Evolutionary conservation across 140 eudicot species (phyloP).

Genomic region (Stevia rebaudiana): DNA sequence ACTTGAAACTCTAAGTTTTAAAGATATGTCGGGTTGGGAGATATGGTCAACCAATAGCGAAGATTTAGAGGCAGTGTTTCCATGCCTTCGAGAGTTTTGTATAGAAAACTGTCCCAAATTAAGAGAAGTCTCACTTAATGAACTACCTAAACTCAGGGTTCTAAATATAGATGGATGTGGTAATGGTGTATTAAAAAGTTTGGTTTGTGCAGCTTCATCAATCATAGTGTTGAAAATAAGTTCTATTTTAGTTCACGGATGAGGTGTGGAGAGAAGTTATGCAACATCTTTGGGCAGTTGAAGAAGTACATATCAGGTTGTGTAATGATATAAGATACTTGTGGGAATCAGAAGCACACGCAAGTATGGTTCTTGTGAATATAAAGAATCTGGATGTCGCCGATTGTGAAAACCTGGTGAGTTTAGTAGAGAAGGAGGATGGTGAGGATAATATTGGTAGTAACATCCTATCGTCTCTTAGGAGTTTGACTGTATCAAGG

Average conservation of each 20-base stretch:
- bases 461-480: neutral
- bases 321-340: too few species aligned
- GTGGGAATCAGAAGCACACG: neutral
- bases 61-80: neutral
- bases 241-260: neutral
- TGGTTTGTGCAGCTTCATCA: neutral
- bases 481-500: fast-evolving
- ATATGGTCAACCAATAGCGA: neutral
- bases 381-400: neutral
- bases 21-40: neutral
- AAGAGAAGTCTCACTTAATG: neutral
- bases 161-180: neutral
- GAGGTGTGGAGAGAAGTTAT: slow-evolving; percentile 4
- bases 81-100: neutral
- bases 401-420: neutral
- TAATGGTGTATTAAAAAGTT: neutral
- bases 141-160: neutral
- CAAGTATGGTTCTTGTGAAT: neutral
- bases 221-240: neutral
- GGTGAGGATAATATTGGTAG: neutral
- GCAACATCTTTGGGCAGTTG: neutral
- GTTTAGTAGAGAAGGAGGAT: neutral
- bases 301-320: fast-evolving
- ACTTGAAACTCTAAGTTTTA: neutral
- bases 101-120: neutral